Evolutionary conservation across 179 eudicot species (phyloP).

Genomic region (Dionaea muscipula): DNA sequence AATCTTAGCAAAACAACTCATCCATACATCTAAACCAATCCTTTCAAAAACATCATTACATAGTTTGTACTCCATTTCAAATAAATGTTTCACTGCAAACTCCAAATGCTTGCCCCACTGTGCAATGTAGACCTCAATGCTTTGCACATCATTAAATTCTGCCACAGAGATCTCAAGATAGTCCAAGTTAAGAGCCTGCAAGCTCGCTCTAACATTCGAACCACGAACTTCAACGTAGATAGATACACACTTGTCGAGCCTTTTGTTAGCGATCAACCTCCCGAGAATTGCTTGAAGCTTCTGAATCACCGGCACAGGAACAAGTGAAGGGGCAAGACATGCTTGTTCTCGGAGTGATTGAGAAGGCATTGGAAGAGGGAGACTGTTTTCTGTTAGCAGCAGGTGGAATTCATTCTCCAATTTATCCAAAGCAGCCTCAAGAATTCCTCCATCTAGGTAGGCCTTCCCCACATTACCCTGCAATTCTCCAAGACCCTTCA

Average conservation of each 20-base stretch:
- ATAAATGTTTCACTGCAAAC: constrained; percentile 88
- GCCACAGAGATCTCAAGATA: constrained; percentile 81
- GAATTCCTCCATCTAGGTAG: constrained; percentile 73
- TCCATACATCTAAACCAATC: constrained; percentile 77
- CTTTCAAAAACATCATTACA: constrained; percentile 92
- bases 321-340: constrained; percentile 75
- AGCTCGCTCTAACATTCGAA: constrained; percentile 70
- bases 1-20: constrained; percentile 75
- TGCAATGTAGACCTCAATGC: constrained; percentile 77
- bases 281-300: constrained; percentile 85
- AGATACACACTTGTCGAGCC: constrained; percentile 72
- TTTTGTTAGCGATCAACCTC: constrained; percentile 63
- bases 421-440: constrained; percentile 64
- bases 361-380: constrained; percentile 76
- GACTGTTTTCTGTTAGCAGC: constrained; percentile 57
- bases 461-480: constrained; percentile 49
- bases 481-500: constrained; percentile 49
- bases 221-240: constrained; percentile 86
- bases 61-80: constrained; percentile 87
- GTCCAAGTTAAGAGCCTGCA: constrained; percentile 76
- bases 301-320: constrained; percentile 69
- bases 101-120: constrained; percentile 96
- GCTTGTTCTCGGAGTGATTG: constrained; percentile 39
- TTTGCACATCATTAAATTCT: constrained; percentile 77
- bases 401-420: constrained; percentile 66